Conservation (phyloP, 257 asterid genomes). For the Solanum clarkiae region DNA sequence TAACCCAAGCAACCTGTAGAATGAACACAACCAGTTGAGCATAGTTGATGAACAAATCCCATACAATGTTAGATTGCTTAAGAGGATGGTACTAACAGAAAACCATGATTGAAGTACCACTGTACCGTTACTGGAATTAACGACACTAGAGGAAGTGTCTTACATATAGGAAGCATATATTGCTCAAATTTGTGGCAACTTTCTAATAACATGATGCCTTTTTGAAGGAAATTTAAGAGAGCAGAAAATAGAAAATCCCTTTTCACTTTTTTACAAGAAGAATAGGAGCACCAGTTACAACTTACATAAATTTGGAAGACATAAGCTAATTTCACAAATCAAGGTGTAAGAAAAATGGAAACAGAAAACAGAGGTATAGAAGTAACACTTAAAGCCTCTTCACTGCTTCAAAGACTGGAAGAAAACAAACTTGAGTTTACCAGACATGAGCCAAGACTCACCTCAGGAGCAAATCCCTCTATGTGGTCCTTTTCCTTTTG, state of each 20-base stretch:
- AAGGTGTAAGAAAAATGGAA: not conserved
- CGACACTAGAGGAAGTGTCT: not conserved
- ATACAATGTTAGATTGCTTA: not conserved
- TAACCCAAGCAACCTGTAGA: slow-evolving; percentile 97
- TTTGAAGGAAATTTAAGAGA: not conserved
- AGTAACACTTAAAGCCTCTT: not conserved
- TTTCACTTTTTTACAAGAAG: not conserved
- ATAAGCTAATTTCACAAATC: not conserved
- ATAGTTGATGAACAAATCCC: not conserved
- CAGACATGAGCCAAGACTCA: slow-evolving; percentile 15
- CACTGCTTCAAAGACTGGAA: not conserved
- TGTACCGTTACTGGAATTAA: not conserved
- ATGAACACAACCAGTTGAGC: not conserved
- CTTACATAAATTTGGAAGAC: not conserved
- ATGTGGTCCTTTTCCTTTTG: slow-evolving; percentile 91
- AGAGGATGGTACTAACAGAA: not conserved
- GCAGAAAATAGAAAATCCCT: not conserved
- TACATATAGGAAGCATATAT: not conserved
- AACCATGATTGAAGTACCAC: not conserved
- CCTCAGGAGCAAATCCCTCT: slow-evolving; percentile 99
- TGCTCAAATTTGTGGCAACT: not conserved
- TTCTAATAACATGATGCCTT: not conserved
- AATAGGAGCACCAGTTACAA: not conserved
- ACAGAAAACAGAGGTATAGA: not conserved
- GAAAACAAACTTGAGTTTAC: not conserved